Evolutionary conservation across 257 asterid genomes (phyloP), one percentile per base, ranked within the genome.

Genomic region (Salvia miltiorrhiza): DNA sequence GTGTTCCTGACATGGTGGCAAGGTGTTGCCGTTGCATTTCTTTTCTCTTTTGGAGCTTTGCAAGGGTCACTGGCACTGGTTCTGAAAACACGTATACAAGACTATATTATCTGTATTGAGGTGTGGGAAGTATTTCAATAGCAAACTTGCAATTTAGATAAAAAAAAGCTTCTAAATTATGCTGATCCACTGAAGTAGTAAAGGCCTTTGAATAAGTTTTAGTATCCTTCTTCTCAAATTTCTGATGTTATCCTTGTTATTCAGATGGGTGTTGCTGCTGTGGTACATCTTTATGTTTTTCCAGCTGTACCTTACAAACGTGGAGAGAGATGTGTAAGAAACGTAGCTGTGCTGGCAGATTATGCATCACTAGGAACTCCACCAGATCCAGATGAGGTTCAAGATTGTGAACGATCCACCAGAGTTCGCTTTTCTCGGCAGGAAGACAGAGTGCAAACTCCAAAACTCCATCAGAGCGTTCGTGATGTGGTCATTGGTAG

Each of bases 1-100:
- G 94, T 93, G 57, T 93, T 93, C 84, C 72, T 90, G 78, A 93
- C 99, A 21, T 93, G 99, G 99, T 93, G 97, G 99, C 97, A 93
- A 90, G 99, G 99, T 57, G 61, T 90, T 58, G 92, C 85, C 39
- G 92, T 93, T 77, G 97, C 99, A 14, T 93, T 90, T 75, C 96
- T 94, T 56, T 84, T 91, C 75, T 89, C 97, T 17, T 76, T 91
- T 66, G 99, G 99, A 77, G 90, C 97, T 60, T 83, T 94, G 73
- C 79, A 83, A 79, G 99, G 99, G 49, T 78, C 90, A 19, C 73
- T 94, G 79, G 97, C 93, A 0, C 84, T 82, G 80, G 90, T 82
- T 55, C 62, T 94, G 81, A 85, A 90, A 80, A 76, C 95, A 64
- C 87, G 96, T 54, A 87, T 93, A 74, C 97, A 90, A 74, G 97